Evolutionary conservation across 148 eudicot genomes (phyloP), one percentile per base, ranked within the genome.

Genomic region (Agrostemma githago): DNA sequence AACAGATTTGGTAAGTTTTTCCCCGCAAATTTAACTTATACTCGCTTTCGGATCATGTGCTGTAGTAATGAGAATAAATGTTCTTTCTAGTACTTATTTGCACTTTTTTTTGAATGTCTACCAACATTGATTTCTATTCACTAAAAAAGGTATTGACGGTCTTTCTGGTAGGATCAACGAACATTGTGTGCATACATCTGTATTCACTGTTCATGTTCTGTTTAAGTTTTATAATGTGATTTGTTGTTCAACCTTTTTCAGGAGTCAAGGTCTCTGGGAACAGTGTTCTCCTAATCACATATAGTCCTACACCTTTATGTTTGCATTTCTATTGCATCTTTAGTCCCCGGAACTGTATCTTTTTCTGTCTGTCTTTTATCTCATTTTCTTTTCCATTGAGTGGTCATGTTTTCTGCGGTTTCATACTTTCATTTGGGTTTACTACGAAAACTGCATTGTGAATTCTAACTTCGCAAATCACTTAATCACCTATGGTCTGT

Each of bases 1-100:
- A 81, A 85, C 64, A 43, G 91, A 89, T 71, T 78, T 90, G 97
- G 99, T 92, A 89, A 85, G 75, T 74, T 8, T 70, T 77, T 82
- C 60, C 58, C 72, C 53, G 73, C 56, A 26, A 42, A 54, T 70
- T 21, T 73, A 5, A 20, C 61, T 70, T 66, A 41, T 66, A 66
- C 41, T 66, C 43, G 12, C 6, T 51, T 34, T 37, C 11, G 72
- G 41, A 17, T 21, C 40, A 46, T 68, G 20, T 68, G 51, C 57
- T 21, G 9, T 15, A 44, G 8, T 7, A 7, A 42, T 19, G 12
- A 67, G 68, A 14, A 43, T 65, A 40, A 51, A 66, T 54, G 12
- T 4, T 54, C 8, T 66, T 54, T 10, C 14, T 15, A 51, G 34
- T 39, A 39, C 66, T 14, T 21, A 0, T 4, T 12, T 39, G 5